Conservation (phyloP, 2,329 filamentous ascomycete genomes). For the Claviceps africana region DNA sequence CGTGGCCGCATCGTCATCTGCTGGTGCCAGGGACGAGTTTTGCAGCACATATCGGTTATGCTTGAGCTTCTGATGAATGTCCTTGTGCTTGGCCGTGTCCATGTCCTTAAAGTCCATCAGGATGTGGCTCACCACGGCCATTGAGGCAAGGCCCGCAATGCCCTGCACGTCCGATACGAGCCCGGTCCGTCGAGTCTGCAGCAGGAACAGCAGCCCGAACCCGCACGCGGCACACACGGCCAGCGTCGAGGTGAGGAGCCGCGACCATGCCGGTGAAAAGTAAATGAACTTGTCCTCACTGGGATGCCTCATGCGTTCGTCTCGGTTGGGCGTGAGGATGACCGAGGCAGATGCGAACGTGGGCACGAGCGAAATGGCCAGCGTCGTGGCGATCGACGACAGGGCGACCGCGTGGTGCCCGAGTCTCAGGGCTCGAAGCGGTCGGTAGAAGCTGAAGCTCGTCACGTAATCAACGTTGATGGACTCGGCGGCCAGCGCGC, state of each 20-base stretch:
- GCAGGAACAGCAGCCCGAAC: slow-evolving; percentile 42
- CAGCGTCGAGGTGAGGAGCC: slow-evolving; percentile 43
- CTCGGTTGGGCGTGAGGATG: slow-evolving; percentile 38
- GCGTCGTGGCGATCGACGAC: slow-evolving; percentile 48
- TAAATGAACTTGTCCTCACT: slow-evolving; percentile 36
- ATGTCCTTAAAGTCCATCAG: slow-evolving; percentile 60
- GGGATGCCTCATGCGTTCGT: slow-evolving; percentile 27
- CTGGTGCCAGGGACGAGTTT: slow-evolving; percentile 56
- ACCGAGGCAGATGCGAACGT: slow-evolving; percentile 53
- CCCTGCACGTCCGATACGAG: slow-evolving; percentile 55
- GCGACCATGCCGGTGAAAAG: slow-evolving; percentile 45
- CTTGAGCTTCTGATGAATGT: slow-evolving; percentile 55
- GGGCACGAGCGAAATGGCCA: slow-evolving; percentile 55
- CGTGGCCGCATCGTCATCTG: slow-evolving; percentile 33
- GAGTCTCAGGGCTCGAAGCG: slow-evolving; percentile 45
- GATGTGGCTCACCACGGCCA: slow-evolving; percentile 62
- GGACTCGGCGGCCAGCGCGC: slow-evolving; percentile 48
- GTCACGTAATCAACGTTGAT: slow-evolving; percentile 66
- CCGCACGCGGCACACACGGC: slow-evolving; percentile 44
- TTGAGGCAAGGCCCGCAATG: slow-evolving; percentile 59
- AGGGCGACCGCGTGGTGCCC: slow-evolving; percentile 55
- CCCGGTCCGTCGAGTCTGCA: slow-evolving; percentile 50
- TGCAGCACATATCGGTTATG: slow-evolving; percentile 53
- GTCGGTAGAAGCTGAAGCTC: slow-evolving; percentile 50
- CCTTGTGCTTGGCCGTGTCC: slow-evolving; percentile 50